phyloP scores from a whole-genome alignment of 257 asterid genomes.

The Solanum lycopersicoides region DNA sequence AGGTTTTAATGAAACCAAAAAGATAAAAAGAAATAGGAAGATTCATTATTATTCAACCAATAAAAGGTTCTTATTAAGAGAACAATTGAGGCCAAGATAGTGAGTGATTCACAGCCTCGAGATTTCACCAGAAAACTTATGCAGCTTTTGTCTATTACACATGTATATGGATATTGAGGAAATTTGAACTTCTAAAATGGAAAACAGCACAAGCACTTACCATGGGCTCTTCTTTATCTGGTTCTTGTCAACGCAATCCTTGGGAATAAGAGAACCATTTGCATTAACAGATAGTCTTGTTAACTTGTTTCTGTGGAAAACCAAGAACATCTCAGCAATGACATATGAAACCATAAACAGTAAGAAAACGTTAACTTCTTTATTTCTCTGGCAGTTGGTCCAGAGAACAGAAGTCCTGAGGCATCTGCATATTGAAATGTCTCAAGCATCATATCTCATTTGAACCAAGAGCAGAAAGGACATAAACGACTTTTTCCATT shows the following conservation, averaged over 20 bases:
- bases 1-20: background rate
- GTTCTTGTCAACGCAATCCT: constrained; percentile 56
- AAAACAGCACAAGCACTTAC: constrained; percentile 19
- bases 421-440: background rate
- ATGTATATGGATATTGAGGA: background rate
- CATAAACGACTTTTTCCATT: background rate
- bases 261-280: constrained; percentile 69
- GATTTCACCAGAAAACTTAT: background rate
- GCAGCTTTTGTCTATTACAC: background rate
- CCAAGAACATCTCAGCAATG: background rate
- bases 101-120: background rate
- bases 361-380: background rate
- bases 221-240: constrained; percentile 65
- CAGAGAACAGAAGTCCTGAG: background rate
- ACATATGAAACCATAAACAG: background rate
- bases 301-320: constrained; percentile 52
- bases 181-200: background rate
- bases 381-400: background rate
- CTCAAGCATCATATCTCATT: background rate
- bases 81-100: background rate
- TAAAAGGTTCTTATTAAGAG: background rate
- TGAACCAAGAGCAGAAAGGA: background rate
- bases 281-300: constrained; percentile 67
- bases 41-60: background rate
- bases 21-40: background rate